Percentiles rank a stretch among this genome's conserved stretches.
These are phyloP conservation scores for Fraxinus nigra DNA, from an alignment of 305 asterid species.

Conservation along the genomic window DNA sequence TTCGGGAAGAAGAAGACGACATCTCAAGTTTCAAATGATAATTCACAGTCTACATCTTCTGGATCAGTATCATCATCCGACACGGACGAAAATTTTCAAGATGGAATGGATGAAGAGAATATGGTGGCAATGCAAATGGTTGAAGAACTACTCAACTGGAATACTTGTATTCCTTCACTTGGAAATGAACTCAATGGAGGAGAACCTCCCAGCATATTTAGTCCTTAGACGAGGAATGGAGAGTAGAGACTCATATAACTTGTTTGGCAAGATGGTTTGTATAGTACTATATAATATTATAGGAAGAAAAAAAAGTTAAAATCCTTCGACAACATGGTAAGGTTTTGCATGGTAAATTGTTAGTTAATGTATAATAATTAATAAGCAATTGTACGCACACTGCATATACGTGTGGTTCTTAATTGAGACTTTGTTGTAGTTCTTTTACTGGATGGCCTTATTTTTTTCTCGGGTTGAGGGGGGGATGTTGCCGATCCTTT, in stretches of 20 bases:
- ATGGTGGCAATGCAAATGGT: conserved; percentile 76
- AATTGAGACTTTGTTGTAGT: background rate
- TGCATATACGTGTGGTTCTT: background rate
- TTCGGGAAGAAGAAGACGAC: conserved; percentile 26
- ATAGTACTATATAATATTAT: conserved; percentile 5
- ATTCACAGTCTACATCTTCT: conserved; percentile 24
- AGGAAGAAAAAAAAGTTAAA: background rate
- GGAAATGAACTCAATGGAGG: background rate
- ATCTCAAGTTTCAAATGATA: background rate
- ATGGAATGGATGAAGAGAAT: conserved; percentile 54
- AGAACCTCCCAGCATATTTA: background rate
- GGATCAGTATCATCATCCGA: conserved; percentile 19
- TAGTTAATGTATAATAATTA: background rate
- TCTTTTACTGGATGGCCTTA: background rate
- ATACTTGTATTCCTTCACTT: conserved; percentile 1
- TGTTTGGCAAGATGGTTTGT: conserved; percentile 3
- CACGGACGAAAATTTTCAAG: conserved; percentile 19
- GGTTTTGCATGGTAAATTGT: background rate
- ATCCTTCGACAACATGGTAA: background rate
- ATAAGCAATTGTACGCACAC: background rate
- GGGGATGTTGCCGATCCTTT: background rate
- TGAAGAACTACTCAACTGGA: conserved; percentile 72
- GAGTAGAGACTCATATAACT: background rate
- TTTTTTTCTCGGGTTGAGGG: background rate
- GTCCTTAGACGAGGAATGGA: conserved; percentile 1